Percentiles rank a stretch among this genome's conserved stretches.
These are phyloP conservation scores for Aspergillus latus DNA, from an alignment of 2,329 filamentous ascomycete genomes.

Conservation along the genomic window DNA sequence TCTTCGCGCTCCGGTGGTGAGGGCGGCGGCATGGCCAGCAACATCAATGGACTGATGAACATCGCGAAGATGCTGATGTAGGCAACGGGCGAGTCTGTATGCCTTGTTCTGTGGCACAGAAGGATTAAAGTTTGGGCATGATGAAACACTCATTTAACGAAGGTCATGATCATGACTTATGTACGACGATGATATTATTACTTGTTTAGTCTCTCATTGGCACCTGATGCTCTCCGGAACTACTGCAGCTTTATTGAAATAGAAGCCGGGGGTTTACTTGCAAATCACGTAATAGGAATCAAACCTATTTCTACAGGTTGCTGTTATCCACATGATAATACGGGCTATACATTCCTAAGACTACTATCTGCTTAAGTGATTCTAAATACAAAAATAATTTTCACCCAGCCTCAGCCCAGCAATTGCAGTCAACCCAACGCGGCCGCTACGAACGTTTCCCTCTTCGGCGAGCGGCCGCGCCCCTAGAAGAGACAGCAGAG, in stretches of 20 bases:
- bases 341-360: not conserved
- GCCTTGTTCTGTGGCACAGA: not conserved
- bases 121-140: not conserved
- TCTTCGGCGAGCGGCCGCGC: constrained; percentile 26
- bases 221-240: not conserved
- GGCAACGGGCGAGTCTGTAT: not conserved
- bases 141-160: constrained; percentile 11
- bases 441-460: constrained; percentile 33
- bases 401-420: not conserved
- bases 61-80: constrained; percentile 41
- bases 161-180: constrained; percentile 23
- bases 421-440: constrained; percentile 9
- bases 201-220: constrained; percentile 8
- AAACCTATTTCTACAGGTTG: not conserved
- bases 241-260: constrained; percentile 4
- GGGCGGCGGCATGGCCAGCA: constrained; percentile 34
- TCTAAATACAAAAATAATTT: not conserved
- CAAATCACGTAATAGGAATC: constrained; percentile 1
- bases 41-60: constrained; percentile 33
- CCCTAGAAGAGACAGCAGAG: constrained; percentile 27
- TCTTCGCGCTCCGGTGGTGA: constrained; percentile 18
- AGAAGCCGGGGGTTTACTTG: constrained; percentile 19
- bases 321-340: not conserved
- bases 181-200: constrained; percentile 22
- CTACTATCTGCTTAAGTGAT: not conserved